A percentile compares a stretch with the other conserved stretches of the same genome.
Conservation (phyloP, 2,329 filamentous ascomycete genomes). For the Ophioceras dolichostomum region DNA sequence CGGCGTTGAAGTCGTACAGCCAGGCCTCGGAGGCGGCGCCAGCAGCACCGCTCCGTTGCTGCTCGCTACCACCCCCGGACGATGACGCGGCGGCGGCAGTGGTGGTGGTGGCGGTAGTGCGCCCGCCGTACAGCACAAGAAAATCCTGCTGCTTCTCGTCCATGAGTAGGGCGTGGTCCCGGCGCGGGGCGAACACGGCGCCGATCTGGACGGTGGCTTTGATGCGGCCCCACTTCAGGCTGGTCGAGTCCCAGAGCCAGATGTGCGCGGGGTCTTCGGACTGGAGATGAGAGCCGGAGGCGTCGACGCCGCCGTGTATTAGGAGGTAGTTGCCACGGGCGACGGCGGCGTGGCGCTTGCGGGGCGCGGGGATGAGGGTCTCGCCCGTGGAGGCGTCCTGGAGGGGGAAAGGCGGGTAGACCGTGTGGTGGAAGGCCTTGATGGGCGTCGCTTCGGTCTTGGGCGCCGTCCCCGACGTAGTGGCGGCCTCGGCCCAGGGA, state of each 20-base stretch:
- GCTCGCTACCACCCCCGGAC: no score
- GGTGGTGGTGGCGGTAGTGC: slow-evolving; percentile 8
- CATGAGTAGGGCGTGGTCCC: slow-evolving; percentile 21
- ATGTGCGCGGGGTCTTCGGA: slow-evolving; percentile 17
- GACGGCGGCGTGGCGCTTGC: slow-evolving; percentile 22
- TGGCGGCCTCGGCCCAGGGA: slow-evolving; percentile 17
- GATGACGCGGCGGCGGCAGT: no score
- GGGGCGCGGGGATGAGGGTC: slow-evolving; percentile 16
- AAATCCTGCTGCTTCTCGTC: slow-evolving; percentile 25
- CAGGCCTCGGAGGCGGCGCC: slow-evolving; percentile 28
- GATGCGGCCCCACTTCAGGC: slow-evolving; percentile 19
- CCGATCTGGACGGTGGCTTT: slow-evolving; percentile 17
- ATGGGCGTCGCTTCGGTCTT: neutral
- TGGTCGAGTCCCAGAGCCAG: slow-evolving; percentile 25
- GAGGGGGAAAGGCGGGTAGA: slow-evolving; percentile 17
- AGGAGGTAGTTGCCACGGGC: slow-evolving; percentile 18
- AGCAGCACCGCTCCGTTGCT: no score
- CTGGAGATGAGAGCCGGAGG: slow-evolving; percentile 8
- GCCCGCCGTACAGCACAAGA: slow-evolving; percentile 36
- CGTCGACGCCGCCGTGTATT: slow-evolving; percentile 22
- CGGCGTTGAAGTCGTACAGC: slow-evolving; percentile 33
- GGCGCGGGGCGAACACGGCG: slow-evolving; percentile 15
- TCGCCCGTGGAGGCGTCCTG: slow-evolving; percentile 14
- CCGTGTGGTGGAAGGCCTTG: slow-evolving; percentile 14
- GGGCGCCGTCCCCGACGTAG: neutral